These are phyloP conservation scores for Streptanthus diversifolius DNA, from an alignment of 345 rosid species.

Conservation along the genomic window DNA sequence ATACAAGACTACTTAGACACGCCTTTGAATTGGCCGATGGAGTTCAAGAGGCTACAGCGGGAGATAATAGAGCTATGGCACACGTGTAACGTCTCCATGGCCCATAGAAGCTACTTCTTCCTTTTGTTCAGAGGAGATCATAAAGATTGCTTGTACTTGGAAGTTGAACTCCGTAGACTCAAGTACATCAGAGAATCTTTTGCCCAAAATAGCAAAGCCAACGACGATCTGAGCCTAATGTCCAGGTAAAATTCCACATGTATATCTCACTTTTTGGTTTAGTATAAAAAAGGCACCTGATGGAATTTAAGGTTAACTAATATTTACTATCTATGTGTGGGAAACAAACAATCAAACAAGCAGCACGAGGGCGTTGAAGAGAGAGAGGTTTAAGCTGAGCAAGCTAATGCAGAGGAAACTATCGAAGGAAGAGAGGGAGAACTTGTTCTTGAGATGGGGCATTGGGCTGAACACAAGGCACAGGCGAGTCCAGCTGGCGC, in stretches of 20 bases:
- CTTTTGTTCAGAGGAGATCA: slow-evolving; percentile 77
- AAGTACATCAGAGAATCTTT: slow-evolving; percentile 58
- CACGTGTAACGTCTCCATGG: slow-evolving; percentile 66
- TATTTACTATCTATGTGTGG: not conserved
- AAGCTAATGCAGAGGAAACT: slow-evolving; percentile 55
- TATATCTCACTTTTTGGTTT: not conserved
- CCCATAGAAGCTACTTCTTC: slow-evolving; percentile 89
- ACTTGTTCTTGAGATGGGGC: slow-evolving; percentile 69
- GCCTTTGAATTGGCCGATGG: slow-evolving; percentile 48
- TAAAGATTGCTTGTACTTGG: slow-evolving; percentile 76
- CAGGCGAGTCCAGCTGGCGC: slow-evolving; percentile 61
- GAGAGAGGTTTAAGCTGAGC: slow-evolving; percentile 69
- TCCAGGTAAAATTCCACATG: slow-evolving; percentile 47
- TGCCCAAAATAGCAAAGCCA: slow-evolving; percentile 41
- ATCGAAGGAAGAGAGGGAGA: slow-evolving; percentile 56
- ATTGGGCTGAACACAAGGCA: slow-evolving; percentile 55
- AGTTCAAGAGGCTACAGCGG: slow-evolving; percentile 58
- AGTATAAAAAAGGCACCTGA: not conserved
- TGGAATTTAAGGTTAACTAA: not conserved
- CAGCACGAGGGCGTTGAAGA: slow-evolving; percentile 56
- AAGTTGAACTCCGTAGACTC: slow-evolving; percentile 77
- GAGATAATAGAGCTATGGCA: slow-evolving; percentile 88
- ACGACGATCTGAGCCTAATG: slow-evolving; percentile 40
- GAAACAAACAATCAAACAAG: slow-evolving; percentile 1
- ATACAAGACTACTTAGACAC: slow-evolving; percentile 46